Evolutionary conservation across 1,284 basidiomycete genomes (phyloP).

Genomic region (Sphaerobolus stellatus): DNA sequence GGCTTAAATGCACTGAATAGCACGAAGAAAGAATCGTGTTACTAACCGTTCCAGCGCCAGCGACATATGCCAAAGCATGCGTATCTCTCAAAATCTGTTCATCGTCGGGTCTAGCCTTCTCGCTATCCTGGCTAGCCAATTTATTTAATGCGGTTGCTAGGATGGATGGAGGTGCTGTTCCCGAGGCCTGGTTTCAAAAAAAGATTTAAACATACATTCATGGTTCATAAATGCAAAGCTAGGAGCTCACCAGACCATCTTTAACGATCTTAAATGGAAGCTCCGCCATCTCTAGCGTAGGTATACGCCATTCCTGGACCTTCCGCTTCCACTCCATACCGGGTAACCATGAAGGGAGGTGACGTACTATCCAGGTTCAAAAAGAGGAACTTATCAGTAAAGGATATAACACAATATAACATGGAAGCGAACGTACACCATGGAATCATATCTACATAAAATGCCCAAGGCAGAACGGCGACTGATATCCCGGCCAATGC

Average conservation of each 20-base stretch:
- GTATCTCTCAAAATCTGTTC: slow-evolving; percentile 37
- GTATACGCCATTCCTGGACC: slow-evolving; percentile 5
- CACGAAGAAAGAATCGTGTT: too few species aligned
- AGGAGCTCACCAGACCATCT: slow-evolving; percentile 1
- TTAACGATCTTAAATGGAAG: slow-evolving; percentile 7
- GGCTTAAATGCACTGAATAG: too few species aligned
- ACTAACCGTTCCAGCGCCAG: slow-evolving; percentile 21
- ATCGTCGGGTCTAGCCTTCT: slow-evolving; percentile 25
- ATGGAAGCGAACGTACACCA: too few species aligned
- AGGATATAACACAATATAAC: too few species aligned
- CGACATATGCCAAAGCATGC: slow-evolving; percentile 39
- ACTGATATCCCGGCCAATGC: not conserved
- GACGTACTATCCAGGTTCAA: slow-evolving; percentile 8
- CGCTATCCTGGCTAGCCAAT: too few species aligned
- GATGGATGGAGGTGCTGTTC: too few species aligned
- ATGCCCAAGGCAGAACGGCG: not conserved
- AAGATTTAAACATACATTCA: too few species aligned
- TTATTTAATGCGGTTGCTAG: too few species aligned
- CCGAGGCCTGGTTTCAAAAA: too few species aligned
- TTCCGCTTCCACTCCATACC: slow-evolving; percentile 18
- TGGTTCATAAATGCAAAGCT: too few species aligned
- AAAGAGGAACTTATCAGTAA: too few species aligned
- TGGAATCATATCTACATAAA: slow-evolving; percentile 1
- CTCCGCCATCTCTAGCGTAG: not conserved
- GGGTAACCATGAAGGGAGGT: slow-evolving; percentile 19